Evolutionary conservation across 192 early-diverging fungal species (phyloP).

Genomic region (Rhizoclosmatium sp.): DNA sequence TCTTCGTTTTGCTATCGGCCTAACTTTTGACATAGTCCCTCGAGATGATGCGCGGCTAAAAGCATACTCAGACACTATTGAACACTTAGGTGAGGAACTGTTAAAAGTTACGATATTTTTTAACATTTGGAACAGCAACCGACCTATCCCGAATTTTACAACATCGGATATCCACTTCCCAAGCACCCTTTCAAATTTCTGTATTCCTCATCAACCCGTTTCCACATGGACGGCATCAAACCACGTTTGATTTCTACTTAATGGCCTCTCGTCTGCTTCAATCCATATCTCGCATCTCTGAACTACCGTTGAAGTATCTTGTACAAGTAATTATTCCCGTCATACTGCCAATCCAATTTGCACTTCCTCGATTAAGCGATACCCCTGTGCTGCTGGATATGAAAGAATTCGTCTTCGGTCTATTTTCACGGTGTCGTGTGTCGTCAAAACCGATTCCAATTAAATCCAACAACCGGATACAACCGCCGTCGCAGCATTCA

Average conservation of each 20-base stretch:
- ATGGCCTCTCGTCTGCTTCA: constrained; percentile 9
- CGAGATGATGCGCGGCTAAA: constrained; percentile 6
- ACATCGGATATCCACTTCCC: background rate
- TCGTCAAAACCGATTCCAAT: background rate
- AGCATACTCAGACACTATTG: constrained; percentile 9
- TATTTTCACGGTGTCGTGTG: constrained; percentile 19
- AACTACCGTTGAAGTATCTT: background rate
- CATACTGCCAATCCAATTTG: constrained; percentile 28
- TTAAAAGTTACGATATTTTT: background rate
- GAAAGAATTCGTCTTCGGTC: constrained; percentile 26
- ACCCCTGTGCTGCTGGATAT: background rate
- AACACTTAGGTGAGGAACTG: background rate
- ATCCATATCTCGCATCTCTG: background rate
- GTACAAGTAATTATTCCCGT: constrained; percentile 19
- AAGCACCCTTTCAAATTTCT: background rate
- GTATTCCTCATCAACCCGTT: constrained; percentile 27
- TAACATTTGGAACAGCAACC: background rate
- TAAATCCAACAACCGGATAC: background rate
- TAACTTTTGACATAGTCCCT: background rate
- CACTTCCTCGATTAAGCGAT: constrained; percentile 14
- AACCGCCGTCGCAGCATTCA: background rate
- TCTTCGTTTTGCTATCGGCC: background rate
- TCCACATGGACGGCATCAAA: constrained; percentile 14
- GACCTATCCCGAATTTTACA: background rate
- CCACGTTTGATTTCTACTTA: constrained; percentile 2